Percentiles rank a stretch among this genome's conserved stretches.
These are phyloP conservation scores for Coemansia sp. DNA, from an alignment of 192 early-diverging fungal species.

Conservation along the genomic window DNA sequence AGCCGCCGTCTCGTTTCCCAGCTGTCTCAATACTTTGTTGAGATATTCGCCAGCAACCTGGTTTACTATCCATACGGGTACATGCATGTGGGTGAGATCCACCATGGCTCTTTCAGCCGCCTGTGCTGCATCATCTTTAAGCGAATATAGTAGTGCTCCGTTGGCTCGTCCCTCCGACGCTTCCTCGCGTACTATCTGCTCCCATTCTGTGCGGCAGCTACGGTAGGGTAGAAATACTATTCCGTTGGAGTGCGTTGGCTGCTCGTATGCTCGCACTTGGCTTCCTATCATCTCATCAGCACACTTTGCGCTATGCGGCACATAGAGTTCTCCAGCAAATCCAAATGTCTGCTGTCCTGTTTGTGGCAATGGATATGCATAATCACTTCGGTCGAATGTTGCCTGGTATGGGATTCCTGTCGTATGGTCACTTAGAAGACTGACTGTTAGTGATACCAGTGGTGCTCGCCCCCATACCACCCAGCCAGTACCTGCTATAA, in stretches of 20 bases:
- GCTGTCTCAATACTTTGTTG: conserved; percentile 8
- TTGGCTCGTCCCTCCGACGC: conserved; percentile 17
- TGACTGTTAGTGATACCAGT: conserved; percentile 39
- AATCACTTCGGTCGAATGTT: conserved; percentile 48
- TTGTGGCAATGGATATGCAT: conserved; percentile 39
- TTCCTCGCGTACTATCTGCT: conserved; percentile 26
- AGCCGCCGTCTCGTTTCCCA: not conserved
- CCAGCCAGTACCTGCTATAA: not conserved
- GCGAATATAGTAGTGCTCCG: conserved; percentile 35
- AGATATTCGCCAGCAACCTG: conserved; percentile 34
- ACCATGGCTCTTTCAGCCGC: conserved; percentile 26
- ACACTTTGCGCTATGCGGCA: conserved; percentile 18
- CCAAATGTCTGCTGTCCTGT: conserved; percentile 28
- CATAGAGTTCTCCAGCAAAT: conserved; percentile 45
- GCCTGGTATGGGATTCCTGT: conserved; percentile 18
- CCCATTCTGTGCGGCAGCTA: conserved; percentile 35
- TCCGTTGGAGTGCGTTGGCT: conserved; percentile 15
- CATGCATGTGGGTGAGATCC: conserved; percentile 16
- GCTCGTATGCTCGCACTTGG: conserved; percentile 4
- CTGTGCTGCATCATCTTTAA: conserved; percentile 49
- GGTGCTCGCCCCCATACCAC: conserved; percentile 18
- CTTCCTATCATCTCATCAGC: conserved; percentile 25
- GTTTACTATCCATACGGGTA: conserved; percentile 49
- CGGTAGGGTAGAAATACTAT: conserved; percentile 42
- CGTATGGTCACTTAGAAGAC: conserved; percentile 23